Evolutionary conservation across 371 early-diverging fungal species (phyloP), one percentile per base, ranked within the genome.

Genomic region (Circinella minor): DNA sequence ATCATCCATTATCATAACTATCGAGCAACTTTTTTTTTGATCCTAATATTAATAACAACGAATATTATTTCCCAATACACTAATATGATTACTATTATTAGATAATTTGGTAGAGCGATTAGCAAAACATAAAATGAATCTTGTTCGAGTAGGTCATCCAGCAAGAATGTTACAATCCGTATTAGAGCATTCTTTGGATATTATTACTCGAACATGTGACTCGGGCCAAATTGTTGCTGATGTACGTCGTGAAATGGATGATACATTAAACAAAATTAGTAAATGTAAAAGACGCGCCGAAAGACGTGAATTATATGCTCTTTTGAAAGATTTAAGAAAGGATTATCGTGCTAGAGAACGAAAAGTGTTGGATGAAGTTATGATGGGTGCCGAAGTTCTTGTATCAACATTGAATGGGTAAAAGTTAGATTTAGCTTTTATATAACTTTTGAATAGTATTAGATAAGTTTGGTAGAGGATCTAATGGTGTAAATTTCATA

Each of bases 71-170:
- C 27, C 2, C 27, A 27, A 11, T 38, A 7, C 59, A 18, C 51
- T 15, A 46, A 47, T 17, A 4, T 15, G 11, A 46, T 1, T 66
- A 7, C 27, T 27, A 27, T 27, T 27, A 27, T 27, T 77, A 85
- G 96, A 95, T 74, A 95, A 94, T 67, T 73, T 95, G 59, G 94
- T 92, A 0, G 96, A 95, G 72, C 84, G 96, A 34, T 80, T 94
- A 11, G 81, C 90, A 4, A 77, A 77, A 14, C 81, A 85, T 68
- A 76, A 81, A 7, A 69, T 93, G 39, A 81, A 87, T n/a, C 83
- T 94, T 65, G 91, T 95, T 5, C 88, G 98, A 1, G 74, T 96
- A 8, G 98, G 98, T 0, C 95, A 96, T 69, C 95, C 96, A 1
- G 95, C 95, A 0, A 86, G 95, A 17, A 83, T 96, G 11, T 78